Percentiles rank a stretch among this genome's conserved stretches.
Evolutionary conservation across 441 rosid species (phyloP).

Genomic region (Daphne laureola): DNA sequence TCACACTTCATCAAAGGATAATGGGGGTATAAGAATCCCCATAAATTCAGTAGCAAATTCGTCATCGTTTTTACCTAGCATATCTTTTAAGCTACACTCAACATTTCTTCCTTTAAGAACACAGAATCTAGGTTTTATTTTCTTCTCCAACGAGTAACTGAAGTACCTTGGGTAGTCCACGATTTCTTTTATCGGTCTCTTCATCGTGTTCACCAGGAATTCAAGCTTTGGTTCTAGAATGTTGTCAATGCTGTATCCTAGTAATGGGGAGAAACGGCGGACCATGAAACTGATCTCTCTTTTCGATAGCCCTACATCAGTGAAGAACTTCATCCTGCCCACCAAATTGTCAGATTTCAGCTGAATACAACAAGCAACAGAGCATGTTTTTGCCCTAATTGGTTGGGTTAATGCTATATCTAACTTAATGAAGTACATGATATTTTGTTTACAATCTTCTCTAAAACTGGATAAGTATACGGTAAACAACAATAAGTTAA

Average conservation of each 20-base stretch:
- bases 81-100: conserved; percentile 59
- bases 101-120: conserved; percentile 47
- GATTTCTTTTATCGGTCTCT: conserved; percentile 49
- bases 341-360: conserved; percentile 6
- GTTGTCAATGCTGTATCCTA: conserved; percentile 72
- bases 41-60: conserved; percentile 67
- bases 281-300: conserved; percentile 68
- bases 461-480: too few species aligned
- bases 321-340: conserved; percentile 61
- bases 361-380: too few species aligned
- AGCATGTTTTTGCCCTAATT: too few species aligned
- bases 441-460: too few species aligned
- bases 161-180: conserved; percentile 79
- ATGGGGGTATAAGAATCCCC: conserved; percentile 18
- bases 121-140: conserved; percentile 79
- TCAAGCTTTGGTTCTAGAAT: conserved; percentile 71
- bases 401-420: too few species aligned
- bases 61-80: conserved; percentile 73
- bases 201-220: conserved; percentile 59
- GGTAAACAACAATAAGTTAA: too few species aligned
- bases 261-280: conserved; percentile 67
- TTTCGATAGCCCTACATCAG: conserved; percentile 55
- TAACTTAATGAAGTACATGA: too few species aligned
- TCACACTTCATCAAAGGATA: too few species aligned
- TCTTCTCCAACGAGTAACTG: conserved; percentile 81